A percentile compares a stretch with the other conserved stretches of the same genome.
Evolutionary conservation across 2,329 filamentous ascomycete genomes (phyloP).

Genomic region (Penicillium sp.): DNA sequence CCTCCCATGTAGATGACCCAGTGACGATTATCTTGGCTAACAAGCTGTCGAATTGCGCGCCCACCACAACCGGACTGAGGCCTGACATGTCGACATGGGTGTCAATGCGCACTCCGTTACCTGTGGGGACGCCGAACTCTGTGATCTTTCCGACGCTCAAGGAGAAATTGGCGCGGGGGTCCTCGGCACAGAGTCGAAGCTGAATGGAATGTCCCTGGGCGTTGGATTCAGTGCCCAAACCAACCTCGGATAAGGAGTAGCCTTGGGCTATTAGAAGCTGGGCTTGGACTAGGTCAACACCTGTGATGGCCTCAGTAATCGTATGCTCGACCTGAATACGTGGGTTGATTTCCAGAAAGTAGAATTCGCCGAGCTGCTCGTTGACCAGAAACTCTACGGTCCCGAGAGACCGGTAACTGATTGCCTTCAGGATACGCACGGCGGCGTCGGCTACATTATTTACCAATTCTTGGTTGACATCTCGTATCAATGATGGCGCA

Average conservation of each 20-base stretch:
- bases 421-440: constrained; percentile 46
- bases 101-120: constrained; percentile 63
- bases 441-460: constrained; percentile 59
- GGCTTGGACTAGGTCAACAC: constrained; percentile 59
- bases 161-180: constrained; percentile 58
- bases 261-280: constrained; percentile 63
- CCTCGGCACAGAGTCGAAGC: constrained; percentile 62
- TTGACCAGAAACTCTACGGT: constrained; percentile 70
- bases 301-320: constrained; percentile 61
- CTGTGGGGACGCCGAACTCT: constrained; percentile 58
- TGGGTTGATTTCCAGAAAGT: constrained; percentile 66
- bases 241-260: constrained; percentile 43
- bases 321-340: constrained; percentile 67
- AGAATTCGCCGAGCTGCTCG: constrained; percentile 54
- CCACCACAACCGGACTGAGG: constrained; percentile 49
- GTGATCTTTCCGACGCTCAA: constrained; percentile 65
- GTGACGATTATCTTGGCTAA: constrained; percentile 65
- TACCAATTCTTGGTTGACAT: constrained; percentile 56
- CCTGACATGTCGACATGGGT: constrained; percentile 56
- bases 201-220: constrained; percentile 52
- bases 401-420: constrained; percentile 63
- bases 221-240: constrained; percentile 31
- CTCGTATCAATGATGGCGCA: constrained; percentile 57
- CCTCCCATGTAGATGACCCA: constrained; percentile 56
- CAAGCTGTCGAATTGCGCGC: constrained; percentile 63